Evolutionary conservation across 306 rosid species (phyloP).

Genomic region (Quillaja saponaria): DNA sequence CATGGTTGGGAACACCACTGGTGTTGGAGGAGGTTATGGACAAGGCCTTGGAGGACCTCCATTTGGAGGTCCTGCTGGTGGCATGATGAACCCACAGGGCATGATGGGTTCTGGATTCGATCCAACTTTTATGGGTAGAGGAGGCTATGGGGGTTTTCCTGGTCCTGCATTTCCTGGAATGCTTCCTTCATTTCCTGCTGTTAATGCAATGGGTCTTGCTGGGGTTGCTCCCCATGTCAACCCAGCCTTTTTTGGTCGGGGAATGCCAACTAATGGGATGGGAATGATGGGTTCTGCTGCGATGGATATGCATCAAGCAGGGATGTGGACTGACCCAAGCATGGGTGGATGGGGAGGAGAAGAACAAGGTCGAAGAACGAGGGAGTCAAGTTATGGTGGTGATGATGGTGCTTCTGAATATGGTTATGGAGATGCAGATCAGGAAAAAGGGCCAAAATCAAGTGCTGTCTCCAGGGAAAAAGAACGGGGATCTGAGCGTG

Average conservation of each 20-base stretch:
- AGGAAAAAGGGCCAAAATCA: slow-evolving; percentile 39
- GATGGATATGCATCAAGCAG: slow-evolving; percentile 46
- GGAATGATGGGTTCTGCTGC: slow-evolving; percentile 50
- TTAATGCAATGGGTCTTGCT: slow-evolving; percentile 41
- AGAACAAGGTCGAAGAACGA: slow-evolving; percentile 40
- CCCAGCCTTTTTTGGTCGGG: slow-evolving; percentile 58
- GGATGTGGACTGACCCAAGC: slow-evolving; percentile 51
- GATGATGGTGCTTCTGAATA: slow-evolving; percentile 54
- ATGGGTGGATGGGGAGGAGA: slow-evolving; percentile 55
- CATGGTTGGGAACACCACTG: slow-evolving; percentile 40
- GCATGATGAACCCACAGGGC: slow-evolving; percentile 47
- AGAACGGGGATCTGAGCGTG: slow-evolving; percentile 50
- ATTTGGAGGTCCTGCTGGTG: slow-evolving; percentile 46
- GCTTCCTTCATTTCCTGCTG: slow-evolving; percentile 48
- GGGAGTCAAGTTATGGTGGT: slow-evolving; percentile 53
- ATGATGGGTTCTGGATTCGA: slow-evolving; percentile 59
- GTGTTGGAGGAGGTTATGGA: slow-evolving; percentile 49
- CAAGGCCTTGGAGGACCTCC: slow-evolving; percentile 44
- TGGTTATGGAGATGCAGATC: slow-evolving; percentile 45
- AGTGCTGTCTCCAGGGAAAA: slow-evolving; percentile 43
- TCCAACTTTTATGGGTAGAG: slow-evolving; percentile 53
- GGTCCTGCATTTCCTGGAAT: slow-evolving; percentile 51
- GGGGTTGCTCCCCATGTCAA: slow-evolving; percentile 60
- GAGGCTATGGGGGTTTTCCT: slow-evolving; percentile 52
- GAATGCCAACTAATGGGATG: slow-evolving; percentile 49